Conservation (phyloP, 169 alveolate species). For the Babesia microti region DNA sequence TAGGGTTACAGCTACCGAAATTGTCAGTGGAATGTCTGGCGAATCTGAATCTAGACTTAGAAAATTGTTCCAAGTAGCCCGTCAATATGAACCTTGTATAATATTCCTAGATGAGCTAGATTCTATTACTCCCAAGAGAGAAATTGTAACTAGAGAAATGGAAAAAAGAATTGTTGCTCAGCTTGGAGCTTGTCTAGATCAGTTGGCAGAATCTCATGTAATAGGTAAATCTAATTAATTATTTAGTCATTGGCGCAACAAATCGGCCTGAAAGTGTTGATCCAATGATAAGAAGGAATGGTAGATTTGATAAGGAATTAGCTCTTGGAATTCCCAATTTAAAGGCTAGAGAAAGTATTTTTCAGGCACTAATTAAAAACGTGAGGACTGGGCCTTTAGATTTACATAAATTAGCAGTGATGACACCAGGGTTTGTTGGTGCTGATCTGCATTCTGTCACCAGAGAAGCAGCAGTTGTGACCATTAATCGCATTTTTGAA, state of each 20-base stretch:
- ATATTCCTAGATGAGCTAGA: constrained; percentile 68
- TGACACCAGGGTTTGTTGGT: constrained; percentile 86
- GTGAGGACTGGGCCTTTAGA: constrained; percentile 71
- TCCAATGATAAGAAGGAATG: constrained; percentile 96
- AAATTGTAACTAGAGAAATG: constrained; percentile 77
- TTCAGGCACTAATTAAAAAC: constrained; percentile 71
- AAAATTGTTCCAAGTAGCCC: constrained; percentile 75
- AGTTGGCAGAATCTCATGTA: constrained; percentile 53
- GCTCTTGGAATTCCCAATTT: constrained; percentile 92
- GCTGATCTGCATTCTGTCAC: constrained; percentile 88
- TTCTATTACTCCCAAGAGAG: constrained; percentile 79
- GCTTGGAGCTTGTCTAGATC: constrained; percentile 82
- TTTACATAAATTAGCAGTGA: constrained; percentile 63
- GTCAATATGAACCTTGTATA: constrained; percentile 75
- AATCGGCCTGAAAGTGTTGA: constrained; percentile 98
- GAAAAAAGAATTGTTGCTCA: constrained; percentile 89
- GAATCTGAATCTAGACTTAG: constrained; percentile 84
- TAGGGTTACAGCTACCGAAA: constrained; percentile 54
- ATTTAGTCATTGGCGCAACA: constrained; percentile 93
- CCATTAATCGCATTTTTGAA: constrained; percentile 35
- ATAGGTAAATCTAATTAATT: too few species aligned
- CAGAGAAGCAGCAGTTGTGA: constrained; percentile 82
- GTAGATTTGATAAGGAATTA: constrained; percentile 59
- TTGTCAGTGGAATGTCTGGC: constrained; percentile 84
- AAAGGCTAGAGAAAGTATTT: constrained; percentile 78